phyloP scores from a whole-genome alignment of 202 grass and related monocot species.

The Panicum hallii region DNA sequence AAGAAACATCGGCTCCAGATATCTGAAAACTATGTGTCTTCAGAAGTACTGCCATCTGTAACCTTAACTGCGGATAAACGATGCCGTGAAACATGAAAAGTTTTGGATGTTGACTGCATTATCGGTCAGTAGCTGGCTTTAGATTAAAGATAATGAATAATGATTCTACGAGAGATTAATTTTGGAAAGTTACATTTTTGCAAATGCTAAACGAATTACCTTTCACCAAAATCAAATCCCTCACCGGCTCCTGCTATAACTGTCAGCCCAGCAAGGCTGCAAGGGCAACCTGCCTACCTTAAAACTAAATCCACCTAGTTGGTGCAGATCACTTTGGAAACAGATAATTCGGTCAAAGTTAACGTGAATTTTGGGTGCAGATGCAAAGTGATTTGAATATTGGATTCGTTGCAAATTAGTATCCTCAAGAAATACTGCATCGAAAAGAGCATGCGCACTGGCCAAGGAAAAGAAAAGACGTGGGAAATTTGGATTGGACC shows the following conservation, averaged over 20 bases:
- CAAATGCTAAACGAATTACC: background rate
- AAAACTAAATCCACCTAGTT: background rate
- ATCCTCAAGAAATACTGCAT: background rate
- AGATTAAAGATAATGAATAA: background rate
- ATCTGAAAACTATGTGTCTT: background rate
- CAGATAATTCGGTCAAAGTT: background rate
- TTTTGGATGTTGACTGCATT: background rate
- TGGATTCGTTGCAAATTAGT: background rate
- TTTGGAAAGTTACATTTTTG: background rate
- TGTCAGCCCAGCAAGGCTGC: background rate
- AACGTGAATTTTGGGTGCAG: too few relatives aligned
- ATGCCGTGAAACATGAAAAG: slow-evolving; percentile 12
- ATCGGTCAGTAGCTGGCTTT: background rate
- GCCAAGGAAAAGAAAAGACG: background rate
- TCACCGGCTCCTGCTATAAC: background rate
- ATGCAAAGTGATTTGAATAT: background rate
- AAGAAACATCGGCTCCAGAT: background rate
- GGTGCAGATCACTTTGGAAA: background rate
- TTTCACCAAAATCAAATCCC: background rate
- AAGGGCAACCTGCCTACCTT: background rate
- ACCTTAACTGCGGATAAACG: slow-evolving; percentile 10
- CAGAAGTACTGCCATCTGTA: background rate
- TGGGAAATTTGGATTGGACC: background rate
- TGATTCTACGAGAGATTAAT: background rate
- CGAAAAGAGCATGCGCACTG: background rate